Conservation (phyloP, 371 early-diverging fungal genomes). For the Fennellomyces sp. region DNA sequence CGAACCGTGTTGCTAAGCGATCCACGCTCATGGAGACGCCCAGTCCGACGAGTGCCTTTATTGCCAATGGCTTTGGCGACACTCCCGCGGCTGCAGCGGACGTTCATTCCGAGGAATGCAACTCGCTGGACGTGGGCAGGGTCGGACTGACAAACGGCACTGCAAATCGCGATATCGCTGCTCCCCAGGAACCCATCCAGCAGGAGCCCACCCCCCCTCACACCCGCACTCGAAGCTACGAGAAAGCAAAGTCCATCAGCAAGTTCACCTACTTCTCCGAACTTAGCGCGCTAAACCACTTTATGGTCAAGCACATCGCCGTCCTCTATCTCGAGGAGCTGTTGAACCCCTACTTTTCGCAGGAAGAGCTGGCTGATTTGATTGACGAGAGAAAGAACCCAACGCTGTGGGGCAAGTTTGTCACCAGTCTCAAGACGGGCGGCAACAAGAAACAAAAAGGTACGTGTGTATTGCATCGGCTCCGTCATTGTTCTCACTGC, state of each 20-base stretch:
- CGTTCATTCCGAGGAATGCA: neutral
- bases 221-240: constrained; percentile 24
- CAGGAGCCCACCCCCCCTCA: neutral
- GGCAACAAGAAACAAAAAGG: constrained; percentile 71
- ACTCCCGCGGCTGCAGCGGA: neutral
- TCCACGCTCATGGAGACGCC: constrained; percentile 64
- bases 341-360: constrained; percentile 62
- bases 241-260: constrained; percentile 35
- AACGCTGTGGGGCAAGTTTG: constrained; percentile 72
- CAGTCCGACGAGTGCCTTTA: constrained; percentile 34
- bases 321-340: constrained; percentile 76
- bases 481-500: neutral
- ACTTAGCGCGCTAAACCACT: constrained; percentile 79
- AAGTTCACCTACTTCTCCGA: constrained; percentile 77
- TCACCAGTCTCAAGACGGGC: constrained; percentile 60
- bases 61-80: constrained; percentile 22
- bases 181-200: neutral
- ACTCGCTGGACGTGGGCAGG: neutral
- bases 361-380: constrained; percentile 74
- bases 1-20: constrained; percentile 58
- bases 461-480: constrained; percentile 18
- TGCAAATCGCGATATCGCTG: neutral
- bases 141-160: neutral
- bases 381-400: constrained; percentile 71
- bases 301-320: constrained; percentile 87